These are phyloP conservation scores for Lotus japonicus DNA, from an alignment of 306 rosid genomes.

Conservation along the genomic window DNA sequence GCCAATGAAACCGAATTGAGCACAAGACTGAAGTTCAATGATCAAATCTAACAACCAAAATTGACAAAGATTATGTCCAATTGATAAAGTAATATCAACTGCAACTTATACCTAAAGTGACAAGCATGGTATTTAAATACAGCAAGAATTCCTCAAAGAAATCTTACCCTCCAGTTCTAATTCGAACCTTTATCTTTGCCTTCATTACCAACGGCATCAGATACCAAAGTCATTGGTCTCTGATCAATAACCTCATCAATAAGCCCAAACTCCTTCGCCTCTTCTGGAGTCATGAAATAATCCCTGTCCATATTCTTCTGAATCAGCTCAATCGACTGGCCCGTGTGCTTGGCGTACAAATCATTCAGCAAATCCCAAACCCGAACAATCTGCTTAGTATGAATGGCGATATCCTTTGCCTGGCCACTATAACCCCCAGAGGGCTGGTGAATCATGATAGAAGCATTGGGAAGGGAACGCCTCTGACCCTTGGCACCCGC, in stretches of 20 bases:
- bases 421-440: slow-evolving; percentile 96
- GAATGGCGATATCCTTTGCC: slow-evolving; percentile 86
- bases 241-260: slow-evolving; percentile 92
- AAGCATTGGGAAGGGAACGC: slow-evolving; percentile 86
- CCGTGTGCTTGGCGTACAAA: slow-evolving; percentile 70
- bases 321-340: slow-evolving; percentile 50
- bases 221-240: slow-evolving; percentile 78
- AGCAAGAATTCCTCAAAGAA: slow-evolving; percentile 22
- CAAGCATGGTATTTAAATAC: slow-evolving; percentile 12
- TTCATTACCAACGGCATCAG: slow-evolving; percentile 72
- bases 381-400: slow-evolving; percentile 85
- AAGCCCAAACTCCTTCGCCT: slow-evolving; percentile 86
- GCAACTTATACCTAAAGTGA: slow-evolving; percentile 14
- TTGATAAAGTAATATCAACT: slow-evolving; percentile 19
- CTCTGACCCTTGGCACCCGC: slow-evolving; percentile 95
- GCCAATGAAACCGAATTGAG: slow-evolving; percentile 19
- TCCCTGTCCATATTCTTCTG: slow-evolving; percentile 89
- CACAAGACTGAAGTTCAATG: slow-evolving; percentile 9
- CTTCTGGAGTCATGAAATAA: slow-evolving; percentile 74
- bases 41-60: slow-evolving; percentile 7
- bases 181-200: slow-evolving; percentile 55
- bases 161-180: slow-evolving; percentile 42
- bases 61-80: slow-evolving; percentile 21
- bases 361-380: slow-evolving; percentile 77
- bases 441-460: slow-evolving; percentile 93